Evolutionary conservation across 2,329 filamentous ascomycete species (phyloP).

Genomic region (Diaporthe vexans): DNA sequence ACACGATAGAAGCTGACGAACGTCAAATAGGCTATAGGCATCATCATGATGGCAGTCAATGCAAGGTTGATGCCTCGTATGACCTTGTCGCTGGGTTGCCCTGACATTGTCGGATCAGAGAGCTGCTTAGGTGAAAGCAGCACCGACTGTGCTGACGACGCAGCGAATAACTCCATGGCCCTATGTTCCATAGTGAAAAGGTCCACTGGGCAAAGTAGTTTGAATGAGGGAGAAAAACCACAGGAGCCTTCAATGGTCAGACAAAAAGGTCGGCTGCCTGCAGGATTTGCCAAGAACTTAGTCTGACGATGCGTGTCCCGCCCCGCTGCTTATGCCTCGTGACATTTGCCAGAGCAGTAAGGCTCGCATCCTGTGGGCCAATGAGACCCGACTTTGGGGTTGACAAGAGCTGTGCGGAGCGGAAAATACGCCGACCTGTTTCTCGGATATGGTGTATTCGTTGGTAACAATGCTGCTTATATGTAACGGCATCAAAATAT

Average conservation of each 20-base stretch:
- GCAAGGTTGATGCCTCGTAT: conserved; percentile 6
- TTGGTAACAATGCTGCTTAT: no score
- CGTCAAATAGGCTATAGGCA: not conserved
- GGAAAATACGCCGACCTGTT: no score
- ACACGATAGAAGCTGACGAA: conserved; percentile 2
- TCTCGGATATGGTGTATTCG: no score
- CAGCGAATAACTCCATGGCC: not conserved
- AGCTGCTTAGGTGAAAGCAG: conserved; percentile 6
- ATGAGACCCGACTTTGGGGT: not conserved
- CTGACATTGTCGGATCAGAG: not conserved
- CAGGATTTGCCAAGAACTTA: conserved; percentile 7
- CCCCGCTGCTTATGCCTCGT: conserved; percentile 1
- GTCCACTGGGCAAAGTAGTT: not conserved
- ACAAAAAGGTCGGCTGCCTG: not conserved
- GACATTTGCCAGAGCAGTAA: conserved; percentile 2
- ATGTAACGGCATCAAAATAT: no score
- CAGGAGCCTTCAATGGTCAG: not conserved
- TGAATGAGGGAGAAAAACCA: not conserved
- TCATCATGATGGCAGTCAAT: conserved; percentile 2
- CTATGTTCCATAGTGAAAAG: not conserved
- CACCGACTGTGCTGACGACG: not conserved
- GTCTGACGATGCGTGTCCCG: not conserved
- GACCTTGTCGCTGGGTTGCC: not conserved
- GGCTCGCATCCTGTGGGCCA: not conserved
- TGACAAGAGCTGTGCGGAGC: not conserved